Conservation (phyloP, 2,329 filamentous ascomycete species). For the Fusarium globosum region DNA sequence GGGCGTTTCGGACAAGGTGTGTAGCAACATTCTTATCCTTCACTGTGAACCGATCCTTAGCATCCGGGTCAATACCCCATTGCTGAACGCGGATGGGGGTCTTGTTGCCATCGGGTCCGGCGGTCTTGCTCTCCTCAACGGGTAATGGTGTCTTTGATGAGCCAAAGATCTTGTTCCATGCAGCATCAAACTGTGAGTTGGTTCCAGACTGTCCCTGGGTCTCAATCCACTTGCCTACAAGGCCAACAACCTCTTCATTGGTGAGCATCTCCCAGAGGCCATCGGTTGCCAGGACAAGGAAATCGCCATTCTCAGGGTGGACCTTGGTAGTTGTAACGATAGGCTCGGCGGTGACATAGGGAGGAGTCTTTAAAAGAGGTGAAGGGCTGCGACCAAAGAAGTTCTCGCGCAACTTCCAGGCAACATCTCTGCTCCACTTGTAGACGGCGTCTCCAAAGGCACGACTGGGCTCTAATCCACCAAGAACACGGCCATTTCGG, state of each 20-base stretch:
- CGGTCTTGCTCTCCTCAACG: conserved; percentile 72
- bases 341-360: conserved; percentile 97
- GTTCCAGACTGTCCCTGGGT: conserved; percentile 67
- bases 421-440: conserved; percentile 92
- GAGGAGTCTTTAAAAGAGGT: conserved; percentile 84
- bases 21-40: conserved; percentile 97
- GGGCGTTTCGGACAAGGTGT: conserved; percentile 92
- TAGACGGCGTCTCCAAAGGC: conserved; percentile 97
- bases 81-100: conserved; percentile 90
- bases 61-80: conserved; percentile 82
- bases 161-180: conserved; percentile 75
- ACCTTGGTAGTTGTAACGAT: conserved; percentile 94
- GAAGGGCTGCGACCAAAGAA: conserved; percentile 90
- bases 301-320: conserved; percentile 89
- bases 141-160: conserved; percentile 69
- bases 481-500: conserved; percentile 88
- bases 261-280: conserved; percentile 99
- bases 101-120: conserved; percentile 75
- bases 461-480: conserved; percentile 89
- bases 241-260: conserved; percentile 96
- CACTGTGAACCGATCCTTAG: conserved; percentile 87
- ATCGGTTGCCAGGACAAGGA: conserved; percentile 95
- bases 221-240: conserved; percentile 97
- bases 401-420: conserved; percentile 81
- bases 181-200: conserved; percentile 74